Evolutionary conservation across 2,329 filamentous ascomycete species (phyloP).

Genomic region (Botryotinia calthae): DNA sequence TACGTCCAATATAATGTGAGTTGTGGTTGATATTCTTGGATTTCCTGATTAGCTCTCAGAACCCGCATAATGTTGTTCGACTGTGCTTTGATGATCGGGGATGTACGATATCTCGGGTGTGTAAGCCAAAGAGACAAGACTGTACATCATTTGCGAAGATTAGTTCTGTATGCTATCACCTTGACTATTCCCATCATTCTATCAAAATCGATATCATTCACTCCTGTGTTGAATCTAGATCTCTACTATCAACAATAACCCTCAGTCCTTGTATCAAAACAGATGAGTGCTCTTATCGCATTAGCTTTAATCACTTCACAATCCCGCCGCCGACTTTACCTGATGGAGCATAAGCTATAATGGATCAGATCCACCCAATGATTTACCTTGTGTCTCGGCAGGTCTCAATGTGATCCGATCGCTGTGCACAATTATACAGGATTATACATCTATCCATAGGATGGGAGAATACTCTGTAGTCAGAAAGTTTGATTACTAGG

Average conservation of each 20-base stretch:
- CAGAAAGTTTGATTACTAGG: neutral
- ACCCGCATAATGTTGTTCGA: neutral
- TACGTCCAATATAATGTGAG: neutral
- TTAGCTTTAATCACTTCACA: too few species aligned
- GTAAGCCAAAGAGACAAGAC: neutral
- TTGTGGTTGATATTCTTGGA: neutral
- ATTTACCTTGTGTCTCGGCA: neutral
- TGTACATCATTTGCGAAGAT: neutral
- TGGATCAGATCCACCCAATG: neutral
- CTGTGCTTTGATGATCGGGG: neutral
- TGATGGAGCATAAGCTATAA: neutral
- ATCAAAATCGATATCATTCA: neutral
- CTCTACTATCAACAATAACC: neutral
- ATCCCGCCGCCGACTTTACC: neutral
- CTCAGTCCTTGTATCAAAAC: neutral
- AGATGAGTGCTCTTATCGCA: neutral
- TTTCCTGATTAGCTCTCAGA: neutral
- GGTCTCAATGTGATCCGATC: neutral
- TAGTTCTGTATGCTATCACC: neutral
- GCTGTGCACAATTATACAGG: neutral
- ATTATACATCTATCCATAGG: neutral
- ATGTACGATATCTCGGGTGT: neutral
- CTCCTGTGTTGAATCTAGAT: neutral
- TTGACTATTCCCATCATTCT: neutral
- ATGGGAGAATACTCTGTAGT: fast-evolving